Conservation (phyloP, 1,284 basidiomycete genomes). For the Ceratobasidium sp. region DNA sequence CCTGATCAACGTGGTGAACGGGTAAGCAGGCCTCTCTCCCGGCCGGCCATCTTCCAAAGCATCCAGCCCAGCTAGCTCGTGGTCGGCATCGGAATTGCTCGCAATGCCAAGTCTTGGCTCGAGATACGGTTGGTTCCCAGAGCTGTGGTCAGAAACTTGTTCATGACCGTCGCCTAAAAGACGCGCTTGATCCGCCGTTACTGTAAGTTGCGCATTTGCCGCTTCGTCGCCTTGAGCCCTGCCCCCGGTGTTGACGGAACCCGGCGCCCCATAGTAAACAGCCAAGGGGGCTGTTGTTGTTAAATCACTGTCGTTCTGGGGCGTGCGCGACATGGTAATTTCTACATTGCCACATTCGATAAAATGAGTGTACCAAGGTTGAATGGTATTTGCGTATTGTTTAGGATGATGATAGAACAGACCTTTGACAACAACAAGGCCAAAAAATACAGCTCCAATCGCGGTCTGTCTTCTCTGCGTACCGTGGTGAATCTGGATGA, state of each 20-base stretch:
- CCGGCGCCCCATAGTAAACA: not conserved
- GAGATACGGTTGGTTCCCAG: not conserved
- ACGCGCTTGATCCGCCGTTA: not conserved
- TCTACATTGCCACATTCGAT: conserved; percentile 22
- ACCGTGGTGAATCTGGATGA: not conserved
- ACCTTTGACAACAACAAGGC: not conserved
- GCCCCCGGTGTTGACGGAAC: not conserved
- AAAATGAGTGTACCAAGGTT: conserved; percentile 34
- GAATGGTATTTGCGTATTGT: conserved; percentile 14
- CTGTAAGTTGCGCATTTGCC: not conserved
- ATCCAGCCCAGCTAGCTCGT: conserved; percentile 30
- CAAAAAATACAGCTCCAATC: not conserved
- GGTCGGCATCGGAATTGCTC: conserved; percentile 4
- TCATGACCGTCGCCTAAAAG: not conserved
- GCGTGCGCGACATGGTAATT: not conserved
- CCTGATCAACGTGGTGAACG: conserved; percentile 87
- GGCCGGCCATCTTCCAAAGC: conserved; percentile 46
- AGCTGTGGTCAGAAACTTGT: not conserved
- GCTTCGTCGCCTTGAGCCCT: not conserved
- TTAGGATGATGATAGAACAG: not conserved
- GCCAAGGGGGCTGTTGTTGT: not conserved
- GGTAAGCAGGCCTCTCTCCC: conserved; percentile 66
- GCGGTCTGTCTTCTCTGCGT: not conserved
- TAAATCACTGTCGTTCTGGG: not conserved
- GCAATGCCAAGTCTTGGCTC: not conserved